A percentile compares a stretch with the other conserved stretches of the same genome.
phyloP scores from a whole-genome alignment of 352 stramenopile species.

The Thalassiosira hispida region DNA sequence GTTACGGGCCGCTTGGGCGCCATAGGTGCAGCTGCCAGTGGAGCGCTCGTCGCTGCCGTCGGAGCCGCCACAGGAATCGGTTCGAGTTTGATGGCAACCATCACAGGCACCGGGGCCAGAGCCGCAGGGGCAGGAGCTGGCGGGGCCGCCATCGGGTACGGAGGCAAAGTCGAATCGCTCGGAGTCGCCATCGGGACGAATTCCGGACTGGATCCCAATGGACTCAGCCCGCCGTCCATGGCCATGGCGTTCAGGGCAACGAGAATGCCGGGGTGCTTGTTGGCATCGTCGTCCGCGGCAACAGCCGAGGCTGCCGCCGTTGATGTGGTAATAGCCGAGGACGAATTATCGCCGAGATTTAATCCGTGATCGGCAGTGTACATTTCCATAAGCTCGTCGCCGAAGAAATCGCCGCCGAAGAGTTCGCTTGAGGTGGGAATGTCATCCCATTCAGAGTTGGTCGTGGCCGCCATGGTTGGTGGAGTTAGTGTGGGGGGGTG shows the following conservation, averaged over 20 bases:
- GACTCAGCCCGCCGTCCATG: slow-evolving; percentile 39
- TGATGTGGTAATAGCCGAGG: slow-evolving; percentile 16
- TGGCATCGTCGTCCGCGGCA: slow-evolving; percentile 20
- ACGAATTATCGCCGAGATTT: slow-evolving; percentile 37
- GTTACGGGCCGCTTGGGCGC: slow-evolving; percentile 4
- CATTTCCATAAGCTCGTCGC: slow-evolving; percentile 81
- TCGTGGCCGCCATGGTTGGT: slow-evolving; percentile 7
- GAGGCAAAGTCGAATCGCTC: neutral
- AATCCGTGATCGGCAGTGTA: slow-evolving; percentile 63
- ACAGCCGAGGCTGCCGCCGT: neutral
- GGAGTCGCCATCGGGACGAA: slow-evolving; percentile 16
- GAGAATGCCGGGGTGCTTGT: slow-evolving; percentile 39
- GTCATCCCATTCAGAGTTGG: slow-evolving; percentile 40
- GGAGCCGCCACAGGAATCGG: neutral
- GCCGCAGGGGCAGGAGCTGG: neutral
- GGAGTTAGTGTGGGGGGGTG: slow-evolving; percentile 5
- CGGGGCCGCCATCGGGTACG: neutral
- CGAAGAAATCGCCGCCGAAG: slow-evolving; percentile 76
- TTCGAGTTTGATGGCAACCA: neutral
- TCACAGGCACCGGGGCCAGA: neutral
- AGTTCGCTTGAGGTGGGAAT: slow-evolving; percentile 61
- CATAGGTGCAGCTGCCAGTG: neutral
- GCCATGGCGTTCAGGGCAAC: slow-evolving; percentile 49
- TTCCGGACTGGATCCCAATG: slow-evolving; percentile 10
- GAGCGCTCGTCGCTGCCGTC: neutral